Evolutionary conservation across 805 yeast genomes (phyloP).

Genomic region (Starmerella davenportii): DNA sequence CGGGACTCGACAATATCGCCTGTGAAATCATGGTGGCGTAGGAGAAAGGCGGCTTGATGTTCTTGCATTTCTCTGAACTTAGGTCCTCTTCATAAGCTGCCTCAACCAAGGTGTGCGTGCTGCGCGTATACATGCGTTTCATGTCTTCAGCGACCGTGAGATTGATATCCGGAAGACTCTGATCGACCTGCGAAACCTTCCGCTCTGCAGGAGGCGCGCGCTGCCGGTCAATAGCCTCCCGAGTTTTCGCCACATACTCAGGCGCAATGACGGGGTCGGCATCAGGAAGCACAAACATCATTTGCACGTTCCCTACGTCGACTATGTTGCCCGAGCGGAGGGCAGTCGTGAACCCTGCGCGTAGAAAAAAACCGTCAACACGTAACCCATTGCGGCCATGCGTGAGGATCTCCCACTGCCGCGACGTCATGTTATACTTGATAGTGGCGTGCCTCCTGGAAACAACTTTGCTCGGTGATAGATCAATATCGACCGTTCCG

Average conservation of each 20-base stretch:
- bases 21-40: conserved; percentile 98
- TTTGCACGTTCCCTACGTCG: conserved; percentile 93
- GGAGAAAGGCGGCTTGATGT: conserved; percentile 89
- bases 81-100: conserved; percentile 26
- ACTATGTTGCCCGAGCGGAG: conserved; percentile 75
- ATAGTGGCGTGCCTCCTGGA: conserved; percentile 79
- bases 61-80: conserved; percentile 77
- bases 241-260: conserved; percentile 3
- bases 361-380: conserved; percentile 47
- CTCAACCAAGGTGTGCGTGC: neutral
- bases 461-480: conserved; percentile 96
- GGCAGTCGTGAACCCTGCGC: conserved; percentile 27
- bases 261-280: conserved; percentile 49
- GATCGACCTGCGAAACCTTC: neutral
- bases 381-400: conserved; percentile 87
- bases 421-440: conserved; percentile 49
- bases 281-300: conserved; percentile 97
- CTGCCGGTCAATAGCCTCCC: neutral
- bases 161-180: neutral
- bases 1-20: conserved; percentile 74
- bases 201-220: neutral
- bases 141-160: conserved; percentile 7
- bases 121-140: conserved; percentile 25
- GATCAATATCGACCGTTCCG: conserved; percentile 49
- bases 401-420: conserved; percentile 74